Evolutionary conservation across 177 flowering plant genomes (phyloP), one percentile per base, ranked within the genome.

Genomic region (Vitis hybrid): DNA sequence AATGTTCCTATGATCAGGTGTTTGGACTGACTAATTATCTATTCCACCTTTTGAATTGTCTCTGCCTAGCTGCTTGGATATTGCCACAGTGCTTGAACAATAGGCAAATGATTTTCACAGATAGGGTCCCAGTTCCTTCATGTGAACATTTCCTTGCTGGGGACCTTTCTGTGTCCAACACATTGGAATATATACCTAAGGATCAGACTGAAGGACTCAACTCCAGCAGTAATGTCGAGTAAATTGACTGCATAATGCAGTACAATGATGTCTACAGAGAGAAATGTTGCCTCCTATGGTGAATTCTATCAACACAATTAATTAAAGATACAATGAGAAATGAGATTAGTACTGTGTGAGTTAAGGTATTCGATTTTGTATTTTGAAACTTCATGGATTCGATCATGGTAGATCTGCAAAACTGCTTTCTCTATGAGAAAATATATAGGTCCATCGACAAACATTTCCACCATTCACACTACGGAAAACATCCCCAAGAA

Each of bases 1-100:
- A 35, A 35, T 35, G 46, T 35, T 35, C 46, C 46, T 35, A 5
- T 70, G 66, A 40, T 56, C 70, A 70, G 73, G 70, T 75, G 67
- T 52, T 50, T 50, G 11, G 27, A 51, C 65, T 56, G 74, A 75
- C 69, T 67, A 49, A 71, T 71, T 74, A 67, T 35, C 46, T 6
- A 75, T 70, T 73, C 64, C 62, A 68, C 52, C 32, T 50, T 68
- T 56, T 30, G 21, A 27, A 56, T 49, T 52, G 58, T 57, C 60
- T 32, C 57, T 30, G n/a, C 64, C n/a, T 66, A 27, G 27, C 27
- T 27, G 27, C 70, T 35, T 11, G 35, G 56, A 59, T 52, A 35
- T 19, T 46, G 17, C 11, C 27, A 8, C 52, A 35, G 14, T 59
- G n/a, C 24, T 35, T 17, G 15, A 57, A 63, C 60, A 57, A 65